Evolutionary conservation across 495 filamentous ascomycete species (phyloP).

Genomic region (Thermochaetoides thermophila): DNA sequence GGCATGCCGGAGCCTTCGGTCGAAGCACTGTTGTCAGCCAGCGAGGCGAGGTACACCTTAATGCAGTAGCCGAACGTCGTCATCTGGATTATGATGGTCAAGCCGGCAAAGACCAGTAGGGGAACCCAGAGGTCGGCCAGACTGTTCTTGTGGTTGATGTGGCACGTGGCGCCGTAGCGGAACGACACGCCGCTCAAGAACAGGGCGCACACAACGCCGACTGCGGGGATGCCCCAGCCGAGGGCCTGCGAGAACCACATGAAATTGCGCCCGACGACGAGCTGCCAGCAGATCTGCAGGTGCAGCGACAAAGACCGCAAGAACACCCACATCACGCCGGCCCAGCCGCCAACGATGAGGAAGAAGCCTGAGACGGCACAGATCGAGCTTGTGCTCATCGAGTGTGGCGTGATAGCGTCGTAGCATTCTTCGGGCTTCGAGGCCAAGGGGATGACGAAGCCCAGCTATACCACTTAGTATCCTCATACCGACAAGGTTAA

Average conservation of each 20-base stretch:
- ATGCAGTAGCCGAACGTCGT: conserved; percentile 84
- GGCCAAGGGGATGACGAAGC: conserved; percentile 82
- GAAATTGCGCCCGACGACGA: conserved; percentile 74
- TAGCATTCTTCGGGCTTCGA: conserved; percentile 69
- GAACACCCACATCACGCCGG: conserved; percentile 77
- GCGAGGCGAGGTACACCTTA: conserved; percentile 78
- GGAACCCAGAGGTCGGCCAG: conserved; percentile 84
- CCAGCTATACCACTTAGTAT: conserved; percentile 32
- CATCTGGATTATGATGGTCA: conserved; percentile 69
- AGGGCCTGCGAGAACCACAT: conserved; percentile 71
- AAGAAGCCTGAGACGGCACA: conserved; percentile 85
- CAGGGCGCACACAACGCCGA: conserved; percentile 59
- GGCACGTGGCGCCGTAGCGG: conserved; percentile 79
- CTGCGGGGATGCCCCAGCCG: conserved; percentile 70
- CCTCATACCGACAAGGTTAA: background rate
- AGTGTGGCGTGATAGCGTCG: conserved; percentile 82
- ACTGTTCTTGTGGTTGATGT: conserved; percentile 75
- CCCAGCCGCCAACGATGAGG: conserved; percentile 71
- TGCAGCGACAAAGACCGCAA: conserved; percentile 83
- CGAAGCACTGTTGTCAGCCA: conserved; percentile 53
- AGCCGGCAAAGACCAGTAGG: conserved; percentile 60
- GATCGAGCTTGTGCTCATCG: conserved; percentile 66
- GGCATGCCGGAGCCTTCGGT: conserved; percentile 60
- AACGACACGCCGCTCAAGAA: conserved; percentile 85
- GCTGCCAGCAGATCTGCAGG: conserved; percentile 95